Conservation (phyloP, 768 basidiomycete genomes). For the Phylloporus sp. region DNA sequence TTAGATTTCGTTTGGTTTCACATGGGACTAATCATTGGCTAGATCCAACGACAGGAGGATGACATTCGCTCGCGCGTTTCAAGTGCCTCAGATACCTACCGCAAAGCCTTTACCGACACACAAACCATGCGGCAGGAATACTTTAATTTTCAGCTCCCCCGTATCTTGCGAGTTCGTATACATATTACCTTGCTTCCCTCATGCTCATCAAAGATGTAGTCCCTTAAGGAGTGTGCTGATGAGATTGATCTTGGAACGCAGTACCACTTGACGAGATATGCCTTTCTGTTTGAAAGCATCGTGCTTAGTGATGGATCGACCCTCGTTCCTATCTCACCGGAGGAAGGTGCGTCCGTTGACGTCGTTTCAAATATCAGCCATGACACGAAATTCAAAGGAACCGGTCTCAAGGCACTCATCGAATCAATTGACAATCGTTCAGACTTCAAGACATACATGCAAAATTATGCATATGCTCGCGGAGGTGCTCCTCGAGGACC, state of each 20-base stretch:
- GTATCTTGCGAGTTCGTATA: constrained; percentile 80
- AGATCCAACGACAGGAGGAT: constrained; percentile 93
- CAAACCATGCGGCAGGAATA: constrained; percentile 94
- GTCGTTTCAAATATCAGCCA: not conserved
- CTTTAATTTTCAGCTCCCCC: constrained; percentile 94
- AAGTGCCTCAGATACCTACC: constrained; percentile 78
- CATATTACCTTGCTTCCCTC: not conserved
- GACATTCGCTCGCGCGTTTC: constrained; percentile 88
- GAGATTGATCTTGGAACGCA: constrained; percentile 98
- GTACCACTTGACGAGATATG: constrained; percentile 93
- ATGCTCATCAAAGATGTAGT: constrained; percentile 39
- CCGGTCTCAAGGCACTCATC: constrained; percentile 80
- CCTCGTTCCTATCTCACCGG: constrained; percentile 65
- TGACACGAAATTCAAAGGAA: constrained; percentile 33
- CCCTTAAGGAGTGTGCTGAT: constrained; percentile 91
- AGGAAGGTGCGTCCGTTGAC: constrained; percentile 52
- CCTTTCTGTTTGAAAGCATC: constrained; percentile 89
- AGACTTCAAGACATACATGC: constrained; percentile 97
- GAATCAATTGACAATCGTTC: constrained; percentile 92
- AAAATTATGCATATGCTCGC: constrained; percentile 92
- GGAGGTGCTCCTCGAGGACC: constrained; percentile 67
- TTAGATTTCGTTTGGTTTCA: constrained; percentile 5
- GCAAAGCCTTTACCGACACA: constrained; percentile 86
- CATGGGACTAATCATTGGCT: constrained; percentile 6
- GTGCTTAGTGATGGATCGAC: constrained; percentile 86